Evolutionary conservation across 805 yeast genomes (phyloP).

Genomic region (Naumovozyma baii): DNA sequence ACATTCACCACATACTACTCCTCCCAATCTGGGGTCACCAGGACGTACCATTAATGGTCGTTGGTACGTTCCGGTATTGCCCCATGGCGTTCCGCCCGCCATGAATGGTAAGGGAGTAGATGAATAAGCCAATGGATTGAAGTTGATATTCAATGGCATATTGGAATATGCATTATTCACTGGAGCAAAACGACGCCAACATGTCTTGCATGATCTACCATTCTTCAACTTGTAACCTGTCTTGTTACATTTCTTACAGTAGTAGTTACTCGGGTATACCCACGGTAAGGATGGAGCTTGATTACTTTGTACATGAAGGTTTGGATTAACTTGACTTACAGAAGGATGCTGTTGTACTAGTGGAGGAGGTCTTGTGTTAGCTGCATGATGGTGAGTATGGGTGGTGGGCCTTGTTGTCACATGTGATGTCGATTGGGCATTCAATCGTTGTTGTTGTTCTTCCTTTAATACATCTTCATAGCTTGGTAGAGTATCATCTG

Average conservation of each 20-base stretch:
- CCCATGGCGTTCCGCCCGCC: slow-evolving; percentile 20
- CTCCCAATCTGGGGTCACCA: slow-evolving; percentile 74
- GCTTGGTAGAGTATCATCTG: slow-evolving; percentile 33
- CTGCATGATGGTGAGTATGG: slow-evolving; percentile 1
- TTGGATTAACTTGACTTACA: neutral
- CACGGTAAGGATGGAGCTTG: slow-evolving; percentile 39
- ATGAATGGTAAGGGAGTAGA: slow-evolving; percentile 16
- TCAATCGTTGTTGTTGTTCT: slow-evolving; percentile 9
- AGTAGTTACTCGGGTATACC: slow-evolving; percentile 51
- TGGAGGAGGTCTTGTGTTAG: slow-evolving; percentile 1
- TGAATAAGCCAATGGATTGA: slow-evolving; percentile 3
- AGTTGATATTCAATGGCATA: slow-evolving; percentile 3
- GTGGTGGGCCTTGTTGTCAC: slow-evolving; percentile 3
- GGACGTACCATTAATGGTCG: slow-evolving; percentile 43
- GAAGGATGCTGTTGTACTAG: slow-evolving; percentile 3
- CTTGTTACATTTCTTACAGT: slow-evolving; percentile 62
- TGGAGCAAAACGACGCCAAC: slow-evolving; percentile 58
- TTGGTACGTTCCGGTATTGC: slow-evolving; percentile 3
- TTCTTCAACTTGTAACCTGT: slow-evolving; percentile 56
- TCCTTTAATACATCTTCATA: slow-evolving; percentile 37
- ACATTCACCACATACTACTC: slow-evolving; percentile 62
- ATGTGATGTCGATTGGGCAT: slow-evolving; percentile 6
- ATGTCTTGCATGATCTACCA: slow-evolving; percentile 56
- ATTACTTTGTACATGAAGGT: slow-evolving; percentile 1
- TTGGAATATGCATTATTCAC: slow-evolving; percentile 4